phyloP scores from a whole-genome alignment of 2,329 filamentous ascomycete species.

The Arthrocladium fulminans region DNA sequence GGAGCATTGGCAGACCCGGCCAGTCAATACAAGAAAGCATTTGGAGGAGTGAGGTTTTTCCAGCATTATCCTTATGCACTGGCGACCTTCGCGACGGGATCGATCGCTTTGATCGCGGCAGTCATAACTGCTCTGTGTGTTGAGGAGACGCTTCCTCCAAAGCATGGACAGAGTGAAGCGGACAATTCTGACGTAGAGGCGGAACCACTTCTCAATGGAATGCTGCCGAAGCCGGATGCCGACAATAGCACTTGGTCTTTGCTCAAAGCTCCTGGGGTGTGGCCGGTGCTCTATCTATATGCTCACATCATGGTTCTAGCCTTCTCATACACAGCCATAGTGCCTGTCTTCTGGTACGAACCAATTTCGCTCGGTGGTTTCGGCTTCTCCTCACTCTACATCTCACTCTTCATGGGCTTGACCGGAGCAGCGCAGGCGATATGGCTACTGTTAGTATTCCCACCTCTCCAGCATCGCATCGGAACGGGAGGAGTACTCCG shows the following conservation, averaged over 20 bases:
- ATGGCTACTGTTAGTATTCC: conserved; percentile 65
- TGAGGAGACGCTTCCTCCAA: conserved; percentile 41
- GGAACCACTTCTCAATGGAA: conserved; percentile 16
- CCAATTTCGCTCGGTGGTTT: conserved; percentile 54
- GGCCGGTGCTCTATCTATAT: conserved; percentile 57
- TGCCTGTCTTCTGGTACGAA: conserved; percentile 62
- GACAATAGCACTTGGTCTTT: conserved; percentile 40
- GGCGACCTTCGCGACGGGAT: conserved; percentile 50
- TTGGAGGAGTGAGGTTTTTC: conserved; percentile 51
- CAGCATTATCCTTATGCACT: conserved; percentile 57
- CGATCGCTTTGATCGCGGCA: conserved; percentile 46
- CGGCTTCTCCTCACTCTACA: conserved; percentile 53
- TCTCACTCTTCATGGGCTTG: conserved; percentile 57
- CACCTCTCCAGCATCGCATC: conserved; percentile 54
- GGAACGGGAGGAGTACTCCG: conserved; percentile 60
- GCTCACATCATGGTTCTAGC: conserved; percentile 59
- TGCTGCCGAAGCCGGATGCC: conserved; percentile 31
- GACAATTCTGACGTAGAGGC: conserved; percentile 14
- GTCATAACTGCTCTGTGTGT: conserved; percentile 48
- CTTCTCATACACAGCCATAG: conserved; percentile 61
- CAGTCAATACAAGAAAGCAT: conserved; percentile 51
- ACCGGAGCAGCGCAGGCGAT: conserved; percentile 58
- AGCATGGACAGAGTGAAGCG: neutral
- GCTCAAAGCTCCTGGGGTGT: conserved; percentile 55
- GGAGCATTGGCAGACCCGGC: conserved; percentile 61